phyloP scores from a whole-genome alignment of 352 stramenopile species.

The Pythium aquatile region DNA sequence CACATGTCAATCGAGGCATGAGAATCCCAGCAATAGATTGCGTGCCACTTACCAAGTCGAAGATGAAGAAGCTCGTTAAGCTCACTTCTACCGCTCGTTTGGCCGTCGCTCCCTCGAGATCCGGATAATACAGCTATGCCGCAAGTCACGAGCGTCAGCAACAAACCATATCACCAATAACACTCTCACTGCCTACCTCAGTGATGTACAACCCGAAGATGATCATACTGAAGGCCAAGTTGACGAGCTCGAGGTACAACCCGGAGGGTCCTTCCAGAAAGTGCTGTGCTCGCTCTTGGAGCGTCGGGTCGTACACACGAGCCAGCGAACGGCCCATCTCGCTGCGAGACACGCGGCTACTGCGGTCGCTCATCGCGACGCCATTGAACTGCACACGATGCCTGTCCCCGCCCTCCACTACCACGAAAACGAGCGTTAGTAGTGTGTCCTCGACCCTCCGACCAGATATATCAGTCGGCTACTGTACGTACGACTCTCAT shows the following conservation, averaged over 20 bases:
- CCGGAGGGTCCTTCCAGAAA: conserved; percentile 37
- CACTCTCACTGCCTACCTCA: conserved; percentile 31
- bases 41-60: conserved; percentile 41
- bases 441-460: neutral
- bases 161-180: neutral
- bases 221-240: conserved; percentile 57
- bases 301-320: conserved; percentile 45
- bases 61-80: conserved; percentile 57
- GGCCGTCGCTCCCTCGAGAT: conserved; percentile 17
- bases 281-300: conserved; percentile 39
- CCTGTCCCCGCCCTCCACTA: neutral
- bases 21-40: neutral
- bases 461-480: neutral
- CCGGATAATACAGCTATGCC: conserved; percentile 41
- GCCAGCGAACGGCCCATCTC: conserved; percentile 32
- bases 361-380: conserved; percentile 24
- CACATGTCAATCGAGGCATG: neutral
- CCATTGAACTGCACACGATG: conserved; percentile 29
- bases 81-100: conserved; percentile 38
- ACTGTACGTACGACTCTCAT: conserved; percentile 8
- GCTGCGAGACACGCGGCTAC: conserved; percentile 24
- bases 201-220: conserved; percentile 63
- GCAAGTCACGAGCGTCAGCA: neutral
- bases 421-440: neutral
- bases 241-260: conserved; percentile 51